Base-by-base conservation (phyloP, 441 rosid genomes). In the Adansonia gregorii region DNA sequence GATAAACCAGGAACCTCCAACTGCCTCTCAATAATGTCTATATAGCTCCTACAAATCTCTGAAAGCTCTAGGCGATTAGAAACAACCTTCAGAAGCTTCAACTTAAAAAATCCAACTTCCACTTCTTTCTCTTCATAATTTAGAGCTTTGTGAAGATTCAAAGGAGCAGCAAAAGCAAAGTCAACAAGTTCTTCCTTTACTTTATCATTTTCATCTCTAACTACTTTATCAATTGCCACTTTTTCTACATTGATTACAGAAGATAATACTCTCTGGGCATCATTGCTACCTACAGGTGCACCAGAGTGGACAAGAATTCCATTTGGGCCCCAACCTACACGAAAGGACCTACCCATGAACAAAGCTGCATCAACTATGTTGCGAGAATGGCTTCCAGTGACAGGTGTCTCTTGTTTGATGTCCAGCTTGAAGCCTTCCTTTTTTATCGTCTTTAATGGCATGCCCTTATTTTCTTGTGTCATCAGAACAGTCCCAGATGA, bases 321-420 rank as follows among this genome's bases (percentile, higher is more conserved):
- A 89, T 91, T 93, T 41, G 97, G 98, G 3, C 98, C 98, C 99
- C 99, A 96, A 39, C 99, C 99, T 54, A 90, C 99, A 78, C 98
- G 97, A 86, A 94, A 96, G 43, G 98, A 94, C 83, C 94, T 88
- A 67, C 98, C 97, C 99, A 94, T 94, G 85, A 96, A 96, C 67
- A 96, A 86, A 76, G 93, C 98, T 17, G 98, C 97, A 87, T 96
- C 99, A 78, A 92, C 97, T 80, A 96, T 83, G 83, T 91, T 92
- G 80, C 76, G 79, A 74, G 97, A 94, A 88, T 90, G 88, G 84
- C 87, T 86, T 80, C 89, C 90, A 67, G 88, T 84, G 49, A 93
- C 76, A 56, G 95, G 98, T 71, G 98, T 93, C 74, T 74, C 92
- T 61, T 77, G 83, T 77, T 86, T 84, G 79, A 89, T 81, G 80